phyloP scores from a whole-genome alignment of 768 basidiomycete genomes.

The Sporobolomyces phaffii region DNA sequence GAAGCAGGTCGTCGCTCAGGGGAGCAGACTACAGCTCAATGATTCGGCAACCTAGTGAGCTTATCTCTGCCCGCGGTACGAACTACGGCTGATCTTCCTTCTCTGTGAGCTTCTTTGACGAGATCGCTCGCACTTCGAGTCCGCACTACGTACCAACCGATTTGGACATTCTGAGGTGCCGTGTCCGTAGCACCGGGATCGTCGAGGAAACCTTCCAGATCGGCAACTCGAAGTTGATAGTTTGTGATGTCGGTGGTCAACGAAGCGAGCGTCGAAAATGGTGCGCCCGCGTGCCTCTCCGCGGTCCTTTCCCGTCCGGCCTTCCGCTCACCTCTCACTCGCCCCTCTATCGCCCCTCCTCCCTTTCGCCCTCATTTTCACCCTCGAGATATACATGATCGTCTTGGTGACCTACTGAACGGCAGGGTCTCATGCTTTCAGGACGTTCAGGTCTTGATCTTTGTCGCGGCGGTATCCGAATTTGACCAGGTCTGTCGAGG shows the following conservation, averaged over 20 bases:
- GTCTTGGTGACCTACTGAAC: too few relatives aligned
- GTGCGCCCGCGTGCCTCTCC: too few relatives aligned
- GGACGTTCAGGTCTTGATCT: constrained; percentile 86
- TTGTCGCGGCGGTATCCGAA: constrained; percentile 85
- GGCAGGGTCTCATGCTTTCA: constrained; percentile 78
- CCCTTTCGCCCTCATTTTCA: background rate
- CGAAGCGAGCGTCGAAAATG: constrained; percentile 86
- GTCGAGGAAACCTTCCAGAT: constrained; percentile 93
- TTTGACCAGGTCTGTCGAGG: constrained; percentile 83
- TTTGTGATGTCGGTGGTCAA: constrained; percentile 84
- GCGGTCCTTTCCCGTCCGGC: too few relatives aligned
- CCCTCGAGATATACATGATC: too few relatives aligned
- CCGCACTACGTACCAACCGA: constrained; percentile 76
- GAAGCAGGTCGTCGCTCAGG: constrained; percentile 2
- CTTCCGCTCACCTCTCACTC: too few relatives aligned
- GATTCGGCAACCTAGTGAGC: constrained; percentile 24
- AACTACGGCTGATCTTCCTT: background rate
- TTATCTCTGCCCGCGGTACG: background rate
- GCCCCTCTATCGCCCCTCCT: background rate
- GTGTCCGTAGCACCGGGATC: constrained; percentile 96
- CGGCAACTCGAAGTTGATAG: constrained; percentile 51
- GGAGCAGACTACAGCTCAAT: constrained; percentile 22
- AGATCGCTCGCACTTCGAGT: constrained; percentile 53
- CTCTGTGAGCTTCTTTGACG: constrained; percentile 44
- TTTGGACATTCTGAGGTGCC: constrained; percentile 84